Evolutionary conservation across 768 basidiomycete genomes (phyloP).

Genomic region (Rhizopogon roseolus): DNA sequence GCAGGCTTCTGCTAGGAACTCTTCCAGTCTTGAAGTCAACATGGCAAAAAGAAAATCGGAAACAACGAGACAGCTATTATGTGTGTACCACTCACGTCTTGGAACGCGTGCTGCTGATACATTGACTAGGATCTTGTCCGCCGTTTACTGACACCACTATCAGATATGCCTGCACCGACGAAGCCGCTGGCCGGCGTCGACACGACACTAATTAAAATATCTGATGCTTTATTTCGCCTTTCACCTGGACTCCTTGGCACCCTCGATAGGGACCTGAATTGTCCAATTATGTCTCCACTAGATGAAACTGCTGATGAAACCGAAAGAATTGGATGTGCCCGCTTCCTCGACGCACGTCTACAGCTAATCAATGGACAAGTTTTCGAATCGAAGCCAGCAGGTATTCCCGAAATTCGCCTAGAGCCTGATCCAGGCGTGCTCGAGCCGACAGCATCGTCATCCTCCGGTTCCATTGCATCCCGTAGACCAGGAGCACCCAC

Average conservation of each 20-base stretch:
- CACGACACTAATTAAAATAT: constrained; percentile 41
- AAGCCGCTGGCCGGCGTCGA: constrained; percentile 39
- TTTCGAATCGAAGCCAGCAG: constrained; percentile 14
- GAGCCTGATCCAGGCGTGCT: constrained; percentile 13
- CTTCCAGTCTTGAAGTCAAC: constrained; percentile 51
- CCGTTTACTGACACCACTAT: constrained; percentile 54
- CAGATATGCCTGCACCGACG: constrained; percentile 36
- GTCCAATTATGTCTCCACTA: constrained; percentile 40
- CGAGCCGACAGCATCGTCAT: constrained; percentile 21
- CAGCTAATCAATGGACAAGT: constrained; percentile 33
- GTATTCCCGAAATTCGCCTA: constrained; percentile 38
- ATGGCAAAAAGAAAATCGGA: constrained; percentile 54
- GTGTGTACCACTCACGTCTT: constrained; percentile 35
- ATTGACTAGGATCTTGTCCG: constrained; percentile 58
- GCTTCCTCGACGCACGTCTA: constrained; percentile 51
- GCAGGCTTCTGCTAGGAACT: constrained; percentile 59
- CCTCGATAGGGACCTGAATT: constrained; percentile 45
- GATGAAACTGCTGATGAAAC: constrained; percentile 40
- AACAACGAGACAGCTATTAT: constrained; percentile 70
- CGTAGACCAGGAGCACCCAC: constrained; percentile 27
- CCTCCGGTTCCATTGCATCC: constrained; percentile 26
- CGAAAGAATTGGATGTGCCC: constrained; percentile 44
- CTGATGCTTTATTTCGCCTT: constrained; percentile 52
- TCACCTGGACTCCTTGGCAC: constrained; percentile 44
- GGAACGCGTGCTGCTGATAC: constrained; percentile 5